Base-by-base conservation (phyloP, 2,329 filamentous ascomycete genomes). In the Epicoccum nigrum region DNA sequence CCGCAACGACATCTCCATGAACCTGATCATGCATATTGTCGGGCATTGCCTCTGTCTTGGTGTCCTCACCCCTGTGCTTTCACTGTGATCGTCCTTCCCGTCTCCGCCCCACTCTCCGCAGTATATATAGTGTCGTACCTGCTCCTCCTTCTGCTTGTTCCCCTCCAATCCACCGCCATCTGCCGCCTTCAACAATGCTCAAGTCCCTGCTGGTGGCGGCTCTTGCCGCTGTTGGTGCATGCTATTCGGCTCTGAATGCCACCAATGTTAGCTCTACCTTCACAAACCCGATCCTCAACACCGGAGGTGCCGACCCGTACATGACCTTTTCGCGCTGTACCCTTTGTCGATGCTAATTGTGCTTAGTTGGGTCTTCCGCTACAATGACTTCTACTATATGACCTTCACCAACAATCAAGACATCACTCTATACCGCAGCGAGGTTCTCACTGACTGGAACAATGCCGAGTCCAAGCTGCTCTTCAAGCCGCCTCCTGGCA, bases 321-420 rank as follows among this genome's bases (percentile, higher is more conserved):
- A 71, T 63, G 8, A 25, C n/a, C 25, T 15, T 25, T 12, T 5
- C 6, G 6, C 7, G 4, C 2, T 21, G 1, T 25, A 4, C 15
- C 7, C 19, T 5, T n/a, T n/a, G n/a, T 23, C n/a, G 13, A 42
- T 5, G 32, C 31, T 55, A 34, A 52, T 20, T 8, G 8, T 20
- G n/a, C 19, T 9, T 25, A 75, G 72, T 32, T 79, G 76, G 72
- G 73, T 79, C 17, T 74, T 75, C 27, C 72, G 67, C 19, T 61
- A 77, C 55, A 64, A 70, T 28, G 71, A 63, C 28, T 75, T 71
- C 52, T 79, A 79, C 59, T 78, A 76, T 54, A 69, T 79, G 68
- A 77, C 72, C 21, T 78, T 76, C 51, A 76, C 75, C 1, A 79
- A 74, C 38, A 74, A 70, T 33, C 60, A 69, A 16, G 71, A 79